Evolutionary conservation across 192 early-diverging fungal species (phyloP), one percentile per base, ranked within the genome.

Genomic region (Neocallimastix lanati): DNA sequence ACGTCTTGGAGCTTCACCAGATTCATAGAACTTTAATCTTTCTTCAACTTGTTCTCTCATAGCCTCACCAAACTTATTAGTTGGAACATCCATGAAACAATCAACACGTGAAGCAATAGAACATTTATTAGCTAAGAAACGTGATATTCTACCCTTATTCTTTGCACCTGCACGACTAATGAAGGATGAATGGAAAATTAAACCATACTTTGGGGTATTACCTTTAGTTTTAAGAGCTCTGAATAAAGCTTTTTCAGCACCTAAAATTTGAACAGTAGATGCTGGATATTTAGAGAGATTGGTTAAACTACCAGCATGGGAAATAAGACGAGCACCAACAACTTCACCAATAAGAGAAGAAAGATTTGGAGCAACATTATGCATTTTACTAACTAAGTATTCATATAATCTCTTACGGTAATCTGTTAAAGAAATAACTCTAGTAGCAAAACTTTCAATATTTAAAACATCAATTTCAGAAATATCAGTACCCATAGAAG

Each of bases 401-500:
- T 89, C 90, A 85, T 97, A 91, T 81, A 99, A 88, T 78, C 86
- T 86, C 86, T 96, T 96, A 83, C 96, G 93, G 90, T 99, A 99
- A 83, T 99, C 93, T 40, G 93, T 89, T 77, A 99, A 88, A 58
- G 90, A 87, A 77, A 96, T 94, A 37, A 99, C 93, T 78, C 96
- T 92, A 84, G 93, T 90, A 80, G 96, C 93, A 89, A 98, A 97
- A 84, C 87, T 88, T 85, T 94, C 90, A 79, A 99, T 97, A 87
- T 99, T 99, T 77, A 92, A 87, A 92, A 97, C 91, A 85, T 99
- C 97, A 58, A 96, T 88, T 77, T 94, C 94, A 29, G 95, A 93
- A 82, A 99, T 96, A 80, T 99, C 96, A 12, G 96, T 97, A 77
- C 97, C 97, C 97, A 99, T 99, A 28, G 96, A 98, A 12, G 95